Evolutionary conservation across 2,329 filamentous ascomycete genomes (phyloP).

Genomic region (Xylaria hypoxylon): DNA sequence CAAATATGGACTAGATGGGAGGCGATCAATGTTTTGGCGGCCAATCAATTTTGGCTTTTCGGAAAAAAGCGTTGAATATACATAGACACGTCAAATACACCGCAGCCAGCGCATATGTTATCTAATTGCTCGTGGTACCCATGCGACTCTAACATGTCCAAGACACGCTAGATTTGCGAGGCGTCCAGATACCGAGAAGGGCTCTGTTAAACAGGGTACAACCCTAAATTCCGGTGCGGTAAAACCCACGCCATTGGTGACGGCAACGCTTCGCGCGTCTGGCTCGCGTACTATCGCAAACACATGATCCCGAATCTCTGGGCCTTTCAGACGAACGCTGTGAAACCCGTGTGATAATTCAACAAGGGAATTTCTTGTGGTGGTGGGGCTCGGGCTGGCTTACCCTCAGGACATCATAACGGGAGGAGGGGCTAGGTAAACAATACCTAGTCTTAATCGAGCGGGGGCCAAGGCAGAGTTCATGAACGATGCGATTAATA

Average conservation of each 20-base stretch:
- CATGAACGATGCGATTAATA: constrained; percentile 31
- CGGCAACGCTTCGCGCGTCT: constrained; percentile 13
- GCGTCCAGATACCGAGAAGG: constrained; percentile 33
- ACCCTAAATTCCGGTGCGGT: constrained; percentile 23
- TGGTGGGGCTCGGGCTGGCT: constrained; percentile 35
- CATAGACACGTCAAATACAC: constrained; percentile 38
- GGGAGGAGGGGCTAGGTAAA: constrained; percentile 19
- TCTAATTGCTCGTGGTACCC: constrained; percentile 41
- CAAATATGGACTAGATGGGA: constrained; percentile 37
- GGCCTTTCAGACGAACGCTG: constrained; percentile 22
- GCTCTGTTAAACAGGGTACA: constrained; percentile 20
- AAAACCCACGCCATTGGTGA: constrained; percentile 26
- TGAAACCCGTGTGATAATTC: constrained; percentile 29
- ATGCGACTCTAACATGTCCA: constrained; percentile 41
- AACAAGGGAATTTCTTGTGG: constrained; percentile 5
- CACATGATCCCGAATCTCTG: constrained; percentile 28
- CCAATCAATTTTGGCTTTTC: constrained; percentile 37
- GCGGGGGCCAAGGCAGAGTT: constrained; percentile 32
- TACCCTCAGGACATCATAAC: constrained; percentile 28
- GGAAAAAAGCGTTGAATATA: constrained; percentile 29
- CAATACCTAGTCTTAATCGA: constrained; percentile 14
- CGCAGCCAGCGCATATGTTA: constrained; percentile 42
- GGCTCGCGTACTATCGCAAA: constrained; percentile 26
- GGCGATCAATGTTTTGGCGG: constrained; percentile 27
- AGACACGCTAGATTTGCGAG: constrained; percentile 36